Percentiles rank a stretch among this genome's conserved stretches.
Evolutionary conservation across 345 rosid species (phyloP).

Genomic region (Psidium friedrichsthalianum): DNA sequence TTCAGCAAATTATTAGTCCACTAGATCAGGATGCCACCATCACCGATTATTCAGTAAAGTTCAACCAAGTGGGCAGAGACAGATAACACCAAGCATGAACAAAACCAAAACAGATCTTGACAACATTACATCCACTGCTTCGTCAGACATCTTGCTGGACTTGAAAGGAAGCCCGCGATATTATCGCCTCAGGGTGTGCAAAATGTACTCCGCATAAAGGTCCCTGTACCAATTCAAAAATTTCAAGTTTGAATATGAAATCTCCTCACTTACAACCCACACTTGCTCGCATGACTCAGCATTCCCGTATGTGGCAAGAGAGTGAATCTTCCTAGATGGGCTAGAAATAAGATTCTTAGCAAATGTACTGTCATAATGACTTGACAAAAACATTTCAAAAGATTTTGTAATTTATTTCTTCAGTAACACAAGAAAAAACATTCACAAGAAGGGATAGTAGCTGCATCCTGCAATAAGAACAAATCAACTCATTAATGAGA

Average conservation of each 20-base stretch:
- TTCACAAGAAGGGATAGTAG: background rate
- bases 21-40: background rate
- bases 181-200: constrained; percentile 71
- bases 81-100: background rate
- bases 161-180: constrained; percentile 1
- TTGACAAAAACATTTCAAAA: background rate
- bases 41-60: background rate
- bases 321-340: background rate
- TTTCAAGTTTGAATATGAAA: background rate
- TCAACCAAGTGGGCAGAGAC: background rate
- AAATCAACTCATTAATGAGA: background rate
- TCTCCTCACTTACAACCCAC: background rate
- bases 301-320: background rate
- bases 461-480: background rate
- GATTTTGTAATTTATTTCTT: background rate
- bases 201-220: constrained; percentile 74
- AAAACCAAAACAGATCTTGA: background rate
- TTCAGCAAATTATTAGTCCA: background rate
- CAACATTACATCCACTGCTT: background rate
- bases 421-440: background rate
- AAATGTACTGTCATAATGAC: background rate
- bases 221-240: constrained; percentile 45
- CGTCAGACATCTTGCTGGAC: background rate
- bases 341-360: background rate
- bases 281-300: background rate